These are phyloP conservation scores for Sclerotinia subarctica DNA, from an alignment of 2,329 filamentous ascomycete genomes.

Conservation along the genomic window DNA sequence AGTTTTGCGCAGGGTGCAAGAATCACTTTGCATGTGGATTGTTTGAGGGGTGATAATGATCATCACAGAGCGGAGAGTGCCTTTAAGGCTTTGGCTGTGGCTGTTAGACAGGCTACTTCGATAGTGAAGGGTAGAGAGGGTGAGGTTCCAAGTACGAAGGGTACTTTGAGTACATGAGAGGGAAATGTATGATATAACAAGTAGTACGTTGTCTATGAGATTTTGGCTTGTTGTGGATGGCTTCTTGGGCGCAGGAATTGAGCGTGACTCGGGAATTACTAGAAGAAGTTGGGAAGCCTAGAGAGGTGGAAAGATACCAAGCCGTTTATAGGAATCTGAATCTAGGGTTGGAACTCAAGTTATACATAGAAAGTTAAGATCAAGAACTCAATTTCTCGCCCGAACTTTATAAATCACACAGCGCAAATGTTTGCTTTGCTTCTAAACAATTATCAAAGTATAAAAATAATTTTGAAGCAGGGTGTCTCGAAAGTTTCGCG, in stretches of 20 bases:
- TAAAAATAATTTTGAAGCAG: slow-evolving; percentile 63
- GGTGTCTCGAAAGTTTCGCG: slow-evolving; percentile 14
- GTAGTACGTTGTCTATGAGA: not conserved
- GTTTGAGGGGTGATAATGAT: slow-evolving; percentile 85
- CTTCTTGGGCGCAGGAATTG: no score
- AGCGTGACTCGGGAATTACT: not conserved
- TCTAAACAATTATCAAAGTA: no score
- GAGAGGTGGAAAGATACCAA: not conserved
- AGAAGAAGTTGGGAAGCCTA: not conserved
- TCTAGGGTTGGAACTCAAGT: not conserved
- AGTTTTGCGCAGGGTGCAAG: slow-evolving; percentile 89
- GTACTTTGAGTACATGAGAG: slow-evolving; percentile 65
- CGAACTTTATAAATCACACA: not conserved
- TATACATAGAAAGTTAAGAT: not conserved
- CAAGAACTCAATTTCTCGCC: not conserved
- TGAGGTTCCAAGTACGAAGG: slow-evolving; percentile 95
- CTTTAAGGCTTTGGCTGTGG: slow-evolving; percentile 93
- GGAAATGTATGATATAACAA: not conserved
- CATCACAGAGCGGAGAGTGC: slow-evolving; percentile 95
- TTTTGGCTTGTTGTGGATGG: not conserved
- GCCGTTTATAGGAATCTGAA: not conserved
- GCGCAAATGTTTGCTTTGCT: not conserved
- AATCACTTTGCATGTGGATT: slow-evolving; percentile 93
- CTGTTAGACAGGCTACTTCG: slow-evolving; percentile 72
- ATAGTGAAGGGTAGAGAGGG: slow-evolving; percentile 77